Percentiles rank a stretch among this genome's conserved stretches.
Evolutionary conservation across 2,329 filamentous ascomycete species (phyloP).

Genomic region (Alternaria solani): DNA sequence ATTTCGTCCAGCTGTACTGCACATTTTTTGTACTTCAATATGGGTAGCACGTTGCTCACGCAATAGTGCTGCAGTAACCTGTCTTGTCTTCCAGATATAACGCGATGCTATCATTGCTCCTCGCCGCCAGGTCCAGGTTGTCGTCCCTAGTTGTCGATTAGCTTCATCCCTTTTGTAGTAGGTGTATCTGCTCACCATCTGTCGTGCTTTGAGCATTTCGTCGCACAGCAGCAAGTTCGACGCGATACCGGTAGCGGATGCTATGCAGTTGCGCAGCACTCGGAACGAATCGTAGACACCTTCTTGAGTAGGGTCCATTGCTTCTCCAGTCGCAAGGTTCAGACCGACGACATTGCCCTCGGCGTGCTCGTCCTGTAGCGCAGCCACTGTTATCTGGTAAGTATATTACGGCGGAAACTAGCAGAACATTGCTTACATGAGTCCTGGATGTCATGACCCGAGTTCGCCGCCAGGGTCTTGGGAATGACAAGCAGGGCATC

Average conservation of each 20-base stretch:
- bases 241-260: conserved; percentile 92
- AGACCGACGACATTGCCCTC: conserved; percentile 88
- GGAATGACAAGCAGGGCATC: conserved; percentile 95
- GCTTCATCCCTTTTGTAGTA: background rate
- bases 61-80: conserved; percentile 2
- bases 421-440: conserved; percentile 69
- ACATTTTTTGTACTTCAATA: background rate
- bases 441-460: conserved; percentile 96
- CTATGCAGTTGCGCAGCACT: conserved; percentile 90
- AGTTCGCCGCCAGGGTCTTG: conserved; percentile 95
- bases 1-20: background rate
- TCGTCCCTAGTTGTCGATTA: conserved; percentile 35
- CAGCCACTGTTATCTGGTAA: conserved; percentile 69
- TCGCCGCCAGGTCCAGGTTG: conserved; percentile 38
- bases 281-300: conserved; percentile 97
- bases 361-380: conserved; percentile 82
- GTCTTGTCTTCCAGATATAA: background rate
- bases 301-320: conserved; percentile 93
- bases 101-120: conserved; percentile 17
- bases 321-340: conserved; percentile 84
- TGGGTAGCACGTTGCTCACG: background rate
- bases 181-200: conserved; percentile 71
- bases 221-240: conserved; percentile 95
- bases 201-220: conserved; percentile 94
- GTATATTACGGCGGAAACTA: conserved; percentile 13